Evolutionary conservation across 331 rosid species (phyloP), one percentile per base, ranked within the genome.

Genomic region (Malus hybrid): DNA sequence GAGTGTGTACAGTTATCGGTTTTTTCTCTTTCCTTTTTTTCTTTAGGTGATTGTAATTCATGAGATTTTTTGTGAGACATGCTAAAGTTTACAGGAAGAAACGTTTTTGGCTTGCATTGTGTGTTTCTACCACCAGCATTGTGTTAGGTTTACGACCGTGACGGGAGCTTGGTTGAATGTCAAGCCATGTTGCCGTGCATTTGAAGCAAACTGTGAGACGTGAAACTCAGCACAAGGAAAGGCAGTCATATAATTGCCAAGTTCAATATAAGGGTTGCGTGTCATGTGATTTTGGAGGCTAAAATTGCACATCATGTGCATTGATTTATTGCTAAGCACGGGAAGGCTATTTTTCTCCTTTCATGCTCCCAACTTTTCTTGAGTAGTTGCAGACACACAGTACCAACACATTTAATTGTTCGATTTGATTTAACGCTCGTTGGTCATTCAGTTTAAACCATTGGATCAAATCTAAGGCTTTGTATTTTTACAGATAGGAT

Each of bases 1-100:
- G 64, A 63, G 78, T 81, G 86, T 88, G 89, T 90, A 88, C 82
- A 86, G 88, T 82, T 80, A 22, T 57, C 78, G 53, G 44, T 29
- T 72, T n/a, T 70, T 63, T 63, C 32, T 71, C 70, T 11, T 11
- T 7, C 39, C 33, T 28, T 63, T 63, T 79, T 39, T 39, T 61
- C 11, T 56, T 33, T 2, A 68, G 79, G 20, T 73, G 67, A 39
- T 67, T 77, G 56, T 79, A 77, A 63, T 75, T 28, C n/a, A 42
- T 44, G 76, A 53, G 73, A 26, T 61, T 20, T 62, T 39, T 66
- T 68, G 8, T 50, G 56, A 50, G 56, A 50, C 56, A 50, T 50
- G 56, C 56, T 61, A 16, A 60, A 26, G 4, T 36, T 36, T 72
- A 36, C 33, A 28, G 48, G n/a, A 7, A 33, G 50, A 58, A 61